Evolutionary conservation across 177 flowering plant genomes (phyloP), one percentile per base, ranked within the genome.

Genomic region (Vitis hybrid): DNA sequence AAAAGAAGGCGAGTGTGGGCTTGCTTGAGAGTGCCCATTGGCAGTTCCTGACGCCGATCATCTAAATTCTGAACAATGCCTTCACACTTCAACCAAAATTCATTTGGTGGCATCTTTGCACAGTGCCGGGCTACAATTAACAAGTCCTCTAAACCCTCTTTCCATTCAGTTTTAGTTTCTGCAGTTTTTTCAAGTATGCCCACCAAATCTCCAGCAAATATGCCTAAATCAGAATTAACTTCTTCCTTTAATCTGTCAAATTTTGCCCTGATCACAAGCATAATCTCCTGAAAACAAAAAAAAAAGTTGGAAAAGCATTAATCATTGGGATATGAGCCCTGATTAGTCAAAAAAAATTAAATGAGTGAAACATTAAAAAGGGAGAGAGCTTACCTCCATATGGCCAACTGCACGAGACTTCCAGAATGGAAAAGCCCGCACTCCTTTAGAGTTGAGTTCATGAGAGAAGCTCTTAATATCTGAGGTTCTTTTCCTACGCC

Each of bases 381-480:
- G 56, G 54, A 32, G 54, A 1, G 56, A 10, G 51, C 67, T 34
- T 78, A 94, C 99, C 89, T 94, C 95, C 76, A 84, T 79, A 65
- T 88, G 97, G 11, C 88, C 95, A 40, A 85, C 75, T 49, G 91
- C 94, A 12, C 97, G 91, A 75, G 95, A 82, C 77, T 85, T 94
- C 88, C 89, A 83, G 72, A 84, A 84, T 14, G 99, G 99, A 76
- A 78, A 88, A 52, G 98, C 90, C 19, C 84, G 78, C 14, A 94
- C 97, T 57, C 98, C 98, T 84, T 96, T 96, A 5, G 99, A 96
- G 81, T 92, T 91, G 19, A 96, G 91, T 74, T 96, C 99, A 72
- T 94, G 98, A 64, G 99, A 94, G 80, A 89, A 96, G 79, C 97
- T 91, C 85, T 96, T 96, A 60, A 96, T 72, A 62, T 92, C 94